Evolutionary conservation across 371 early-diverging fungal genomes (phyloP), one percentile per base, ranked within the genome.

Genomic region (Syncephalis fuscata): DNA sequence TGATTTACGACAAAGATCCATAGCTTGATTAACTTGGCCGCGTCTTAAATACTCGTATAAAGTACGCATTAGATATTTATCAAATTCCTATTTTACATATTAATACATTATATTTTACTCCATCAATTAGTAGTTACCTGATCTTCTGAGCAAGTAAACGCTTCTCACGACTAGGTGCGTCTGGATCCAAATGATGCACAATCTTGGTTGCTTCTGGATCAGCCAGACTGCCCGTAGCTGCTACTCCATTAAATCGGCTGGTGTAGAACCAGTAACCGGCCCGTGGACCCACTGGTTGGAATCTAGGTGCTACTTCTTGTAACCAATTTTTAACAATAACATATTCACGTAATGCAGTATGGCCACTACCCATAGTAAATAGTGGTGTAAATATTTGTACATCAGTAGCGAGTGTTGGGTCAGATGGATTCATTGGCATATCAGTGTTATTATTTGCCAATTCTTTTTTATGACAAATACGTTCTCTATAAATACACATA

Each of bases 21-120:
- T 36, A 14, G 54, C 49, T 23, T 10, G n/a, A n/a, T 49, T 25
- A 23, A 44, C 2, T 25, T 49, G 44, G 7, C 54, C 54, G 24
- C 54, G 41, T 25, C 54, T 24, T 38, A 53, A 39, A 45, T 53
- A 53, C 38, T 53, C 54, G 44, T 41, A 53, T 45, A 53, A 39
- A 24, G 54, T 48, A 25, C 38, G 39, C 9, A 20, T 22, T 10
- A 53, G 32, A 17, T 36, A 44, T 39, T 39, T 48, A n/a, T 53
- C 49, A 19, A 48, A 42, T 19, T n/a, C 21, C 54, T 53, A 43
- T 23, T 32, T 32, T 3, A 21, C 21, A 25, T 32, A 50, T 27
- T 8, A 39, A 0, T 17, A 19, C 8, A 44, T 26, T 23, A 20
- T 40, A 16, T n/a, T 32, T 16, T 36, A 16, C n/a, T 1, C 16